These are phyloP conservation scores for Teunomyces stri DNA, from an alignment of 805 yeast genomes.

Conservation along the genomic window DNA sequence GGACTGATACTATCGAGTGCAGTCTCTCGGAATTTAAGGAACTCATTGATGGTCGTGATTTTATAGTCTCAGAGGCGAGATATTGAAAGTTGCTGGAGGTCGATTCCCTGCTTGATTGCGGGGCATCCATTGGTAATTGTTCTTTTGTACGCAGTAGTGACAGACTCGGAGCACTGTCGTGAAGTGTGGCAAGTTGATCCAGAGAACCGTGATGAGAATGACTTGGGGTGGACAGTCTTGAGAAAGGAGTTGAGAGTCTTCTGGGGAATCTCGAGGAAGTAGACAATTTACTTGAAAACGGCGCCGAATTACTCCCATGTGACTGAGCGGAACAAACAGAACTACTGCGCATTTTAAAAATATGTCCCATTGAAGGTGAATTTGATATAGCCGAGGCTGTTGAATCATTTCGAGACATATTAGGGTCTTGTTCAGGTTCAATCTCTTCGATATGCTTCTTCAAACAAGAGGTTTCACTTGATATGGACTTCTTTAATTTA, in stretches of 20 bases:
- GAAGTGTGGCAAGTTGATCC: neutral
- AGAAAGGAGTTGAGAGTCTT: slow-evolving; percentile 11
- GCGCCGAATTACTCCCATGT: slow-evolving; percentile 3
- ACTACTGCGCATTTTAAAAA: slow-evolving; percentile 14
- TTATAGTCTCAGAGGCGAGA: neutral
- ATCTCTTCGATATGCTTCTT: neutral
- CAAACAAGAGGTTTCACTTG: neutral
- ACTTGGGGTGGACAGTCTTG: slow-evolving; percentile 1
- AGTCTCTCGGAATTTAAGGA: neutral
- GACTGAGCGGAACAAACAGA: slow-evolving; percentile 18
- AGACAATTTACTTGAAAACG: neutral
- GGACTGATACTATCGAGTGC: neutral
- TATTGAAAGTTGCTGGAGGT: neutral
- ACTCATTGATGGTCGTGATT: neutral
- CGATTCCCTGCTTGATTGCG: neutral
- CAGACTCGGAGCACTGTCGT: neutral
- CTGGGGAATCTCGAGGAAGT: slow-evolving; percentile 11
- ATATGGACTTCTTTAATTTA: slow-evolving; percentile 4
- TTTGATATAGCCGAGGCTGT: neutral
- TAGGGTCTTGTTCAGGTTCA: neutral
- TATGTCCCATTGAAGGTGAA: slow-evolving; percentile 3
- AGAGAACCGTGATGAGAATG: neutral
- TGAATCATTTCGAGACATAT: slow-evolving; percentile 2
- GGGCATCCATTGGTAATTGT: neutral
- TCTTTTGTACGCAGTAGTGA: neutral